Base-by-base conservation (phyloP, 1,284 basidiomycete species). In the Ustilago bromivora region DNA sequence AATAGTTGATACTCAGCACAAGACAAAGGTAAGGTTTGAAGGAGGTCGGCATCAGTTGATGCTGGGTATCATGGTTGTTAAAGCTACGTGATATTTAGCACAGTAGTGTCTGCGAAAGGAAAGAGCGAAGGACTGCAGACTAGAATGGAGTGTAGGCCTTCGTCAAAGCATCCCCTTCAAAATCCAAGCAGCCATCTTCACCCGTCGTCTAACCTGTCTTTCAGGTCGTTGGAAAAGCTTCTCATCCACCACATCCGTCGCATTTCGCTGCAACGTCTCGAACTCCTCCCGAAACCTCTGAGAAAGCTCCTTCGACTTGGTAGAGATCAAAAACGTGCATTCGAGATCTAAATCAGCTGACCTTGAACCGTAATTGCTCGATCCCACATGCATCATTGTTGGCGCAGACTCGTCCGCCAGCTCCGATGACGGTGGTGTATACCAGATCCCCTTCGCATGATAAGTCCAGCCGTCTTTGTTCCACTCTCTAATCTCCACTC, bases 391-490 rank as follows among this genome's bases (percentile, higher is more conserved):
- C 0, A 96, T 96, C 53, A 78, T 61, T 4, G 59, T 71, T 0
- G 82, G 83, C 4, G 51, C 55, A 10, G 61, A 55, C 10, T 31
- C 12, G 13, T 28, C 57, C 13, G 35, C 32, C 3, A 41, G 12
- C 6, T 56, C 54, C 55, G 19, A n/a, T 32, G 40, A 35, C 10
- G 59, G 43, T 19, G 75, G 67, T 10, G 55, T 59, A 19, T 64
- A 67, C 75, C 75, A 77, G 7, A 77, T 73, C 0, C 96, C 96
- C 90, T 98, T 99, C 36, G 95, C 94, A 83, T 99, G 96, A 87
- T 99, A 99, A 0, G 96, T 99, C 97, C 97, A 99, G 0, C 92
- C 94, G n/a, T 89, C 87, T 75, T 90, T 91, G 82, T 91, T 90
- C 96, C 96, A 98, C 86, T 98, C 95, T 68, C 89, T 89, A 66